Evolutionary conservation across 2,329 filamentous ascomycete species (phyloP).

Genomic region (Neonectria faginata): DNA sequence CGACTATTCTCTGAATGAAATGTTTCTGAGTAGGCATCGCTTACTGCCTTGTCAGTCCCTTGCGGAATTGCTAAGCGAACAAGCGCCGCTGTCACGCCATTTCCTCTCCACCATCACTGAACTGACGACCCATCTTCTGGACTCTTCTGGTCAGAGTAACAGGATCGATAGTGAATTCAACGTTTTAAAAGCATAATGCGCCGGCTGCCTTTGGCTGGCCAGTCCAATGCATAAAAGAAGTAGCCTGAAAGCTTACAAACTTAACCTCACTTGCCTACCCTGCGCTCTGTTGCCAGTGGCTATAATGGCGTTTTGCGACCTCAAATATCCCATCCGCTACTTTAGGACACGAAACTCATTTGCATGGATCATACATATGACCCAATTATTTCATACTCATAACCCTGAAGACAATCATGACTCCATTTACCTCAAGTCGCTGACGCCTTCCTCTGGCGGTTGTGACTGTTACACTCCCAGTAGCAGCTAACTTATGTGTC

Average conservation of each 20-base stretch:
- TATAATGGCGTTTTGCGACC: neutral
- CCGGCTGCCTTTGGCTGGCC: neutral
- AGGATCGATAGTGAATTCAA: neutral
- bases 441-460: too few species aligned
- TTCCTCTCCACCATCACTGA: slow-evolving; percentile 1
- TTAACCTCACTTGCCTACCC: neutral
- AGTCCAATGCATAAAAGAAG: neutral
- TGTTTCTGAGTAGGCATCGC: too few species aligned
- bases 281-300: neutral
- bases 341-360: neutral
- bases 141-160: neutral
- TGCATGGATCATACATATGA: too few species aligned
- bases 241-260: neutral
- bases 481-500: neutral
- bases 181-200: too few species aligned
- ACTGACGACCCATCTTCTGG: neutral
- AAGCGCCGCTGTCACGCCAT: slow-evolving; percentile 17
- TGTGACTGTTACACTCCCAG: neutral
- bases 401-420: neutral
- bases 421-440: too few species aligned
- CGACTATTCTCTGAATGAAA: too few species aligned
- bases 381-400: too few species aligned
- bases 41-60: neutral
- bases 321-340: neutral
- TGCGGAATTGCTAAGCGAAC: neutral